Evolutionary conservation across 495 filamentous ascomycete genomes (phyloP), one percentile per base, ranked within the genome.

Genomic region (Thermothielavioides terrestris): DNA sequence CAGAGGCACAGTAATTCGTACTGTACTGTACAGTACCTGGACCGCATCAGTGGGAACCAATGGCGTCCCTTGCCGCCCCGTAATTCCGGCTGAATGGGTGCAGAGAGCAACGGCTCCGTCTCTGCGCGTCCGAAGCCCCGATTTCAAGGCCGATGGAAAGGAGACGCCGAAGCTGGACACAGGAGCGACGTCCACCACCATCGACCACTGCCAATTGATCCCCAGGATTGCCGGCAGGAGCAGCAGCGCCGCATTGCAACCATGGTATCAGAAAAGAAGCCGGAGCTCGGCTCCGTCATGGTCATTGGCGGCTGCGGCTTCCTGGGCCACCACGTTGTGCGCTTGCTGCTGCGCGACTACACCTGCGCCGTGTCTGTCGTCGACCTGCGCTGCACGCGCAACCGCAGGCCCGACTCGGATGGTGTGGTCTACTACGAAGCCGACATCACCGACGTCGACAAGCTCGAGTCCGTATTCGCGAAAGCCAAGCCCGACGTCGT

Each of bases 401-500:
- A 95, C 68, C 82, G 86, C 32, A 74, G 83, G 18, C 78, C 84
- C 4, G 75, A 72, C n/a, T 71, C 71, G 26, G 74, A 78, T 49
- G 79, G 80, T 41, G 83, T 90, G 28, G 66, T 73, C 17, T 99
- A 99, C 69, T 76, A 86, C 60, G 78, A 89, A 49, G 86, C 82
- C 61, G 91, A 97, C 64, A 89, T 99, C 65, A 95, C 89, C 31
- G 83, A 86, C 36, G 67, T 70, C 43, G 75, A 73, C 42, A 73
- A 74, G 45, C 75, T 95, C 58, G 64, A 82, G 45, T 64, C 68
- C 11, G 70, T 94, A 10, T 84, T 97, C 64, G 60, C 73, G 14
- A 76, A 77, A 43, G 71, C 83, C 35, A 83, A 81, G 66, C 89
- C 94, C n/a, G 81, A 88, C 56, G 80, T 92, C 10, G 85, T 99